These are phyloP conservation scores for Trametes sanguinea DNA, from an alignment of 768 basidiomycete species.

Conservation along the genomic window DNA sequence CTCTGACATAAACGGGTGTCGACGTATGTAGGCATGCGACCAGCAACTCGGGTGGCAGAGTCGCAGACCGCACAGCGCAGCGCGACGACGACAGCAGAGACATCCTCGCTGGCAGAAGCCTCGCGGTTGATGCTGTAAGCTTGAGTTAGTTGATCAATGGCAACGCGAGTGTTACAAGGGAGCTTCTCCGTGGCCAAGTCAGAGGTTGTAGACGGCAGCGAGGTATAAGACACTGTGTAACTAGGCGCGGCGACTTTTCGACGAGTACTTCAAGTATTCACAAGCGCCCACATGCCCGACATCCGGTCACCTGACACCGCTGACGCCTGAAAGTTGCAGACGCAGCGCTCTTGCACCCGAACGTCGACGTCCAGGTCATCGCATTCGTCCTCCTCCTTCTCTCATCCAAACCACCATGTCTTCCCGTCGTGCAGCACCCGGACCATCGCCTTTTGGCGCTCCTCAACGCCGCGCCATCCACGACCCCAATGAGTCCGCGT, in stretches of 20 bases:
- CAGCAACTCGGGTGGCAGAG: conserved; percentile 21
- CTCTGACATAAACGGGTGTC: not conserved
- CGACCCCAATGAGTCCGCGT: conserved; percentile 65
- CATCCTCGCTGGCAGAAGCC: not conserved
- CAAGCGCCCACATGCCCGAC: not conserved
- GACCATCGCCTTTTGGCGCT: conserved; percentile 53
- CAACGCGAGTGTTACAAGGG: too few relatives aligned
- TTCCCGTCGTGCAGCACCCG: conserved; percentile 57
- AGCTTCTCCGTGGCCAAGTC: too few relatives aligned
- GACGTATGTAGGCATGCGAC: conserved; percentile 24
- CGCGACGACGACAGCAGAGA: conserved; percentile 23
- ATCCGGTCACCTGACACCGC: not conserved
- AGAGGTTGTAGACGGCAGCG: too few relatives aligned
- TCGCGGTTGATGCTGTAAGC: too few relatives aligned
- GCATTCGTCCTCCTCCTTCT: not conserved
- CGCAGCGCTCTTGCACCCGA: not conserved
- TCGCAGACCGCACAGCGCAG: conserved; percentile 1
- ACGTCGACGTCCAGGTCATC: conserved; percentile 8
- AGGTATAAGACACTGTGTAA: too few relatives aligned
- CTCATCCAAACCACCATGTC: conserved; percentile 49
- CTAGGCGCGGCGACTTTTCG: too few relatives aligned
- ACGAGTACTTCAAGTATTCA: too few relatives aligned
- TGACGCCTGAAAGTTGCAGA: not conserved
- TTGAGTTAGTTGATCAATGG: too few relatives aligned
- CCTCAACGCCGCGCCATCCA: conserved; percentile 42